phyloP scores from a whole-genome alignment of 2,329 filamentous ascomycete genomes.

The Colletotrichum falcatum region DNA sequence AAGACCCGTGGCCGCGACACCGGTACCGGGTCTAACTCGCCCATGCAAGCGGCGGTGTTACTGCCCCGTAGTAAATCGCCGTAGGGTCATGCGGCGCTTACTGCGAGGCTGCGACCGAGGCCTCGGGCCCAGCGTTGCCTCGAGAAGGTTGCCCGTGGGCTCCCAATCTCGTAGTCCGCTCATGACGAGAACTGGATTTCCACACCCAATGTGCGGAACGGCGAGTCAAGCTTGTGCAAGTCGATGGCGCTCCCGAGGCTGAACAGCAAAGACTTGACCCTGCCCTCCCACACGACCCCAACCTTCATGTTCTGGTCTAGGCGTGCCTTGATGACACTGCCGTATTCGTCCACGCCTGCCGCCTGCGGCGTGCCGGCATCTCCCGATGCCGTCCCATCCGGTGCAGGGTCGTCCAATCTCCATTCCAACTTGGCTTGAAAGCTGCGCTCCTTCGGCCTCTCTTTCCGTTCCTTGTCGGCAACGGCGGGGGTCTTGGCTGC shows the following conservation, averaged over 20 bases:
- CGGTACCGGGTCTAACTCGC: slow-evolving; percentile 1
- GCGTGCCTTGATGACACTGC: slow-evolving; percentile 89
- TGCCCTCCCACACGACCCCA: slow-evolving; percentile 91
- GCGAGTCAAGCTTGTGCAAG: slow-evolving; percentile 78
- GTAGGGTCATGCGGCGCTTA: not conserved
- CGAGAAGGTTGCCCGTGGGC: slow-evolving; percentile 7
- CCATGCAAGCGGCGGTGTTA: not conserved
- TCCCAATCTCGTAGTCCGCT: slow-evolving; percentile 45
- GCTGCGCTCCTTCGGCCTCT: slow-evolving; percentile 55
- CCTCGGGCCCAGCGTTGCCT: slow-evolving; percentile 22
- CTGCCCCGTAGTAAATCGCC: not conserved
- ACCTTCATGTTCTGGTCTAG: slow-evolving; percentile 90
- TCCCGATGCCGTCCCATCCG: slow-evolving; percentile 44
- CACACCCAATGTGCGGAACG: slow-evolving; percentile 80
- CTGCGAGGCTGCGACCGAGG: slow-evolving; percentile 9
- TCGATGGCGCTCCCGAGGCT: slow-evolving; percentile 90
- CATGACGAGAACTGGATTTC: slow-evolving; percentile 87
- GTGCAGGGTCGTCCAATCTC: slow-evolving; percentile 54
- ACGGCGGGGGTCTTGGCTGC: not conserved
- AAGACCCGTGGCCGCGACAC: slow-evolving; percentile 3
- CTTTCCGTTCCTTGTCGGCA: not conserved
- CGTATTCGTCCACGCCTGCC: slow-evolving; percentile 72
- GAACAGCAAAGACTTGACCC: slow-evolving; percentile 92
- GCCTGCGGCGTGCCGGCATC: slow-evolving; percentile 41
- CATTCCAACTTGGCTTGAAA: slow-evolving; percentile 67